These are phyloP conservation scores for Trichoderma erinaceum DNA, from an alignment of 495 filamentous ascomycete genomes.

Conservation along the genomic window DNA sequence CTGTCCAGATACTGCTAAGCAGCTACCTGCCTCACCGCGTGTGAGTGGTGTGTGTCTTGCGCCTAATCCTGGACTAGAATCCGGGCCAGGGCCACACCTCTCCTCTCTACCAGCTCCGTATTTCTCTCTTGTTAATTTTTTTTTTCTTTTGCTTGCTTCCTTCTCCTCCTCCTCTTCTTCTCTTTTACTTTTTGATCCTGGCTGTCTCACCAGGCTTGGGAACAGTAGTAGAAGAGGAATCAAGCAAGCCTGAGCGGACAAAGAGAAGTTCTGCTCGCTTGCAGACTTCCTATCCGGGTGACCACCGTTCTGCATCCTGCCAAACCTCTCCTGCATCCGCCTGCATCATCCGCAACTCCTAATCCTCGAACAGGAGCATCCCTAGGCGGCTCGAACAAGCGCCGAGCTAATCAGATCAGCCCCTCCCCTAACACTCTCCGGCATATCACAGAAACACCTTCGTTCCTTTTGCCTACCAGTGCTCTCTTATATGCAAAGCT, in stretches of 20 bases:
- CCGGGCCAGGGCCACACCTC: too few relatives aligned
- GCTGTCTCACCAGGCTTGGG: neutral
- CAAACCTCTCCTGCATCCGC: slow-evolving; percentile 10
- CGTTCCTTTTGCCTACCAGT: neutral
- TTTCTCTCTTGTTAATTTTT: neutral
- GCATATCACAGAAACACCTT: slow-evolving; percentile 3
- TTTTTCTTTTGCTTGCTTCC: neutral
- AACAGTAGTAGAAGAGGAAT: neutral
- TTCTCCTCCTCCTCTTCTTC: neutral
- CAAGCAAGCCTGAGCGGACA: neutral
- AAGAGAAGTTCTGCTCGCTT: neutral
- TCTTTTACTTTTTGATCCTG: neutral
- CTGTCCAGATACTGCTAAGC: slow-evolving; percentile 7
- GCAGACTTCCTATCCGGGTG: neutral
- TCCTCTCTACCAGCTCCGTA: neutral
- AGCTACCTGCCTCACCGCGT: neutral
- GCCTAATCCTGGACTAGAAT: too few relatives aligned
- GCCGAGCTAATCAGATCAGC: slow-evolving; percentile 13
- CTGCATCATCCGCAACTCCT: slow-evolving; percentile 5
- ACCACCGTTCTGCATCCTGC: slow-evolving; percentile 1
- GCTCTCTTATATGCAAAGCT: slow-evolving; percentile 1
- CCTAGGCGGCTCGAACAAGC: slow-evolving; percentile 8
- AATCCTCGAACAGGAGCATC: slow-evolving; percentile 13
- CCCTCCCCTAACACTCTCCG: slow-evolving; percentile 1
- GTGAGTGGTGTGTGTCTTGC: neutral